Evolutionary conservation across 768 basidiomycete species (phyloP).

Genomic region (Tulasnella sp.): DNA sequence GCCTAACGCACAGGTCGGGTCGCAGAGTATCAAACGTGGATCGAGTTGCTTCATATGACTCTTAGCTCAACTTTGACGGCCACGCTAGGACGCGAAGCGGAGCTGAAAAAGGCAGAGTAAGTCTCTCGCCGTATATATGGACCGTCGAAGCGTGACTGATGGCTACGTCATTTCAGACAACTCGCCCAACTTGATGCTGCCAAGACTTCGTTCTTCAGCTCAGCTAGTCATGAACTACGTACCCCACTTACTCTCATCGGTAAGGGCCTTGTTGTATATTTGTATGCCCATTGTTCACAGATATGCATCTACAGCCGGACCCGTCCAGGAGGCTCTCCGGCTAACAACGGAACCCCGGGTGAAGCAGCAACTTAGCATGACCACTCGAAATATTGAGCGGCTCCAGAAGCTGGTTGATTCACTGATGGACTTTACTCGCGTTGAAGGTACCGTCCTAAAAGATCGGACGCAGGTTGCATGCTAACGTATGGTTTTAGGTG

Average conservation of each 20-base stretch:
- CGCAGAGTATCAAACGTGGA: slow-evolving; percentile 18
- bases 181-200: slow-evolving; percentile 22
- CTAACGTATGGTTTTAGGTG: not conserved
- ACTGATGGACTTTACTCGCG: slow-evolving; percentile 28
- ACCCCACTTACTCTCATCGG: slow-evolving; percentile 24
- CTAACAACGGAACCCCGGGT: slow-evolving; percentile 14
- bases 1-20: not conserved
- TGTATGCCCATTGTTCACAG: not conserved
- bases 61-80: slow-evolving; percentile 18
- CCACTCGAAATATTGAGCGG: slow-evolving; percentile 25
- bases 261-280: not conserved
- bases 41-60: slow-evolving; percentile 18
- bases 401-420: slow-evolving; percentile 28
- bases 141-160: not conserved
- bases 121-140: not conserved
- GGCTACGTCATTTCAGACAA: slow-evolving; percentile 12
- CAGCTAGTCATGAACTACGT: slow-evolving; percentile 22
- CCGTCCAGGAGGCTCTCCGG: slow-evolving; percentile 19
- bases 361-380: slow-evolving; percentile 19
- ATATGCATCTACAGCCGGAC: slow-evolving; percentile 12
- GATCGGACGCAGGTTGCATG: not conserved
- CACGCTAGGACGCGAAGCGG: slow-evolving; percentile 20
- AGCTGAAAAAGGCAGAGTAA: slow-evolving; percentile 20
- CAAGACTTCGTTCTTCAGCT: slow-evolving; percentile 23
- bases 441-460: slow-evolving; percentile 19